Evolutionary conservation across 2,329 filamentous ascomycete species (phyloP).

Genomic region (Colletotrichum destructivum): DNA sequence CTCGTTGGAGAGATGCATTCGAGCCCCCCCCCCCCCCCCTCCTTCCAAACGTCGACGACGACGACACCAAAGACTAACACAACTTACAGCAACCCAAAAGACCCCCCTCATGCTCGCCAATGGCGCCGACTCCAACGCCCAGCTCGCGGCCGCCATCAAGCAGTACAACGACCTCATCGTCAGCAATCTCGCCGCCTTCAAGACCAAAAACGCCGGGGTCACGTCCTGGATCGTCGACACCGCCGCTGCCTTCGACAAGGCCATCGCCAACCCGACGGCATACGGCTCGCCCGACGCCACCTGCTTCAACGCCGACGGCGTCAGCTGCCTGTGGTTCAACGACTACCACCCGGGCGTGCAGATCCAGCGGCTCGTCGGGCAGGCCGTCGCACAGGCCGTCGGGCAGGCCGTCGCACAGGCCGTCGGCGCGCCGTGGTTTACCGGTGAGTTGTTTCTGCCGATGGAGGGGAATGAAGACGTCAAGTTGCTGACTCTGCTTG

Average conservation of each 20-base stretch:
- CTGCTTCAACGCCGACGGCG: constrained; percentile 59
- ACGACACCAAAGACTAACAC: not conserved
- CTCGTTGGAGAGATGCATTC: too few relatives aligned
- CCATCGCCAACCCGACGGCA: constrained; percentile 56
- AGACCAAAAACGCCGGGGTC: constrained; percentile 51
- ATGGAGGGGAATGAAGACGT: accelerated
- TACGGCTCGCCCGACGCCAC: constrained; percentile 60
- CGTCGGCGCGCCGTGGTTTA: constrained; percentile 40
- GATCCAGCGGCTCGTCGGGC: constrained; percentile 58
- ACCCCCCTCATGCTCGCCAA: constrained; percentile 53
- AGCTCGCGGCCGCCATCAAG: constrained; percentile 53
- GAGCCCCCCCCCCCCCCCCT: too few relatives aligned
- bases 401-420: too few relatives aligned
- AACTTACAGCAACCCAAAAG: constrained; percentile 56
- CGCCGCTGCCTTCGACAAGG: constrained; percentile 56
- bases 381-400: constrained; percentile 51
- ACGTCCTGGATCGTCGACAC: constrained; percentile 58
- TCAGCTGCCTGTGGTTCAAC: constrained; percentile 62
- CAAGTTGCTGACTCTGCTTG: not conserved
- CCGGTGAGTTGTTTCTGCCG: not conserved
- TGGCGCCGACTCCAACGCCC: constrained; percentile 45
- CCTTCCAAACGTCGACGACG: too few relatives aligned
- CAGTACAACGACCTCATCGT: constrained; percentile 56
- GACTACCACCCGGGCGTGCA: constrained; percentile 59
- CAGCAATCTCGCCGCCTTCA: constrained; percentile 51